phyloP scores from a whole-genome alignment of 352 stramenopile genomes.

The Peronospora belbahrii region DNA sequence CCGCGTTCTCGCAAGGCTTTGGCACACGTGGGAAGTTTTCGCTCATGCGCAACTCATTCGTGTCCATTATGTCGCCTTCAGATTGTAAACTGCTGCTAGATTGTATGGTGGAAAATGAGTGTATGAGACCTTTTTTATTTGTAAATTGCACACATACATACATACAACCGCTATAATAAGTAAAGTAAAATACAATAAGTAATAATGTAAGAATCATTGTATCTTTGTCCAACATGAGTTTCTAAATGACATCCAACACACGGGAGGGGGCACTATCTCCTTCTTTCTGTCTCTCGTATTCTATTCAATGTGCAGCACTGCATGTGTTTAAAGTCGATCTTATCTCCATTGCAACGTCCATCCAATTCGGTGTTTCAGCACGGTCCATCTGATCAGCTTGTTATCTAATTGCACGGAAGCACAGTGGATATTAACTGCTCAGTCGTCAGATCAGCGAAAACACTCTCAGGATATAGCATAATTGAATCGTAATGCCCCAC shows the following conservation, averaged over 20 bases:
- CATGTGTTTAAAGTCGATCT: conserved; percentile 2
- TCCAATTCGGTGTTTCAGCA: conserved; percentile 11
- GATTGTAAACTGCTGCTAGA: background rate
- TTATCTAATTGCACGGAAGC: conserved; percentile 54
- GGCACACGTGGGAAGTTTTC: conserved; percentile 71
- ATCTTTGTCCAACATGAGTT: no score
- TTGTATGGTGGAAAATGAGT: conserved; percentile 20
- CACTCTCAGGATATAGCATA: background rate
- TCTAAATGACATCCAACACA: no score
- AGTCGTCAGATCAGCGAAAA: conserved; percentile 50
- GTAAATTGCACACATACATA: no score
- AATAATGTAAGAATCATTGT: no score
- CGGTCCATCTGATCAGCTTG: conserved; percentile 7
- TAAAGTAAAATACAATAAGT: background rate
- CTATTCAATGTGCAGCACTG: conserved; percentile 21
- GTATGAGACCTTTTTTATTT: no score
- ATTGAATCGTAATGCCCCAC: conserved; percentile 8
- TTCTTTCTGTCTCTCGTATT: conserved; percentile 16
- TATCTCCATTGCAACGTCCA: conserved; percentile 1
- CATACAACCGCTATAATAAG: no score
- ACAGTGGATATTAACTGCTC: conserved; percentile 72
- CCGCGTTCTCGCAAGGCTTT: conserved; percentile 54
- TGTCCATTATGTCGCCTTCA: conserved; percentile 17
- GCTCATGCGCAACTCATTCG: conserved; percentile 54
- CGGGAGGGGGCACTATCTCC: no score